phyloP scores from a whole-genome alignment of 2,329 filamentous ascomycete genomes.

The Fusarium tjaetaba region DNA sequence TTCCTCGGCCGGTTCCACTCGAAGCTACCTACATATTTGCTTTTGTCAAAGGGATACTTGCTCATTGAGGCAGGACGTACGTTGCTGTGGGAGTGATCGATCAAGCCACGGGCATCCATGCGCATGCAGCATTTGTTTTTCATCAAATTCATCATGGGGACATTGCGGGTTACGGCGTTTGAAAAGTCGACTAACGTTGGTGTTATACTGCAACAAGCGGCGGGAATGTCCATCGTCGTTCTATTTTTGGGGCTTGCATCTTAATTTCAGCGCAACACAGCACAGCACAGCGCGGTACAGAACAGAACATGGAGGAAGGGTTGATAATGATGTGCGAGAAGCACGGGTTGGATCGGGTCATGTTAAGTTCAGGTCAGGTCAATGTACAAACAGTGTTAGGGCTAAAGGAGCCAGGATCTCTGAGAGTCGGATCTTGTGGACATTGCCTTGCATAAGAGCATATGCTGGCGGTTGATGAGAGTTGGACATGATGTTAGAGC shows the following conservation, averaged over 20 bases:
- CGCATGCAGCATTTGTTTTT: slow-evolving; percentile 35
- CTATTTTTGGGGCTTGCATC: slow-evolving; percentile 30
- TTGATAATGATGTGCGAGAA: slow-evolving; percentile 18
- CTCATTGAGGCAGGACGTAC: slow-evolving; percentile 3
- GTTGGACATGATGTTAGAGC: slow-evolving; percentile 24
- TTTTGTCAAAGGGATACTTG: slow-evolving; percentile 2
- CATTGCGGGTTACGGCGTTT: slow-evolving; percentile 38
- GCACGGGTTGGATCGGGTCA: slow-evolving; percentile 1
- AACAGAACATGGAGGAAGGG: not conserved
- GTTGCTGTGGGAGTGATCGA: slow-evolving; percentile 3
- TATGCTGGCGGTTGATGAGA: slow-evolving; percentile 6
- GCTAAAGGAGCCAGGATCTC: slow-evolving; percentile 1
- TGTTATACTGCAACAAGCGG: slow-evolving; percentile 36
- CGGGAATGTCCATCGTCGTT: slow-evolving; percentile 14
- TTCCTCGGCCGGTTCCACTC: not conserved
- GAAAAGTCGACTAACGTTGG: slow-evolving; percentile 31
- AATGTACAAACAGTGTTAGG: slow-evolving; percentile 15
- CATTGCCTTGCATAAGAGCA: slow-evolving; percentile 7
- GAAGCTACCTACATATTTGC: not conserved
- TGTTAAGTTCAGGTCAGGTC: not conserved
- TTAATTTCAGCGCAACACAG: slow-evolving; percentile 25
- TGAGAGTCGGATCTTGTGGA: slow-evolving; percentile 10
- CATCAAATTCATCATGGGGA: slow-evolving; percentile 28
- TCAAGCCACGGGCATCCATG: slow-evolving; percentile 8
- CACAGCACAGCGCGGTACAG: not conserved